Evolutionary conservation across 495 filamentous ascomycete genomes (phyloP), one percentile per base, ranked within the genome.

Genomic region (Trichoderma orchidacearum): DNA sequence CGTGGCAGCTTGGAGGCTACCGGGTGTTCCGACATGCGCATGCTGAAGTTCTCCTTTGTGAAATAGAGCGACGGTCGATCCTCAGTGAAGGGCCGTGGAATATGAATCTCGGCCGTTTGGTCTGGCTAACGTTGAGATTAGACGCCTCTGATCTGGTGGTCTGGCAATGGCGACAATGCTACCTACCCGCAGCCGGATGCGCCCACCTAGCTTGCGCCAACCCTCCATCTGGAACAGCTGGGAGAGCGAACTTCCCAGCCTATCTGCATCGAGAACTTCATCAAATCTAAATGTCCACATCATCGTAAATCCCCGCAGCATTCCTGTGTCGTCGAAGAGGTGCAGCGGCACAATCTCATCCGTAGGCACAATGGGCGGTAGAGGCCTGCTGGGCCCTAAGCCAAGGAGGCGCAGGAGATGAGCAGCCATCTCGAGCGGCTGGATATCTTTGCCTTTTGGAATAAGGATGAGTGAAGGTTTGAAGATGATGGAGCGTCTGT

Each of bases 131-230:
- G 5, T 12, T 6, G 4, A 8, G 25, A 41, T 48, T 18, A 51
- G 30, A 21, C 5, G 29, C 23, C 23, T 31, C 12, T 27, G 8
- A 15, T 23, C n/a, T n/a, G n/a, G n/a, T 38, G 30, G 15, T 13
- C 0, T 11, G 2, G 36, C 56, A 29, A 4, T 25, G 21, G 18
- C n/a, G 3, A 8, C 23, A n/a, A 54, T 15, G 31, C 45, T 52
- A 13, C 63, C 55, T 70, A 73, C 71, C 55, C 63, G 69, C 17
- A 62, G 61, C 59, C 70, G 63, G 28, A 73, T 30, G n/a, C 73
- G 63, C 8, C 66, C 72, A 0, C 72, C 73, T 6, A 76, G 60
- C 56, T 70, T 69, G n/a, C 67, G 55, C 73, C 73, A 76, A 53
- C 68, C 66, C 45, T 61, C 66, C 21, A 63, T 60, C 30, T 62